phyloP scores from a whole-genome alignment of 2,329 filamentous ascomycete species.

The Neodidymelliopsis sp. region DNA sequence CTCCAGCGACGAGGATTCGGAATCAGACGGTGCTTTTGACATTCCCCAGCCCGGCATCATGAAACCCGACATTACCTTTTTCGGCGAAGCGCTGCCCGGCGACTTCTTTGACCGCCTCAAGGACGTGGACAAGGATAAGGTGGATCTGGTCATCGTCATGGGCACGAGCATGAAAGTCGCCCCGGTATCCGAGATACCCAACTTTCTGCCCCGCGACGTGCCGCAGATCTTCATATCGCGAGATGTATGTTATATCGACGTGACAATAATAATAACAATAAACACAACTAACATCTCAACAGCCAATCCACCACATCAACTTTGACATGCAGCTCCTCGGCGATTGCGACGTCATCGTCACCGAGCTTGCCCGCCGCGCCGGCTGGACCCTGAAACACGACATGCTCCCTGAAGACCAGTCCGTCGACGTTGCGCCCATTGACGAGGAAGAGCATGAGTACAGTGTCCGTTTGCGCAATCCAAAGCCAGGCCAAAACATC shows the following conservation, averaged over 20 bases:
- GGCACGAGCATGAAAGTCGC: conserved; percentile 96
- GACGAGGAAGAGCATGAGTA: conserved; percentile 42
- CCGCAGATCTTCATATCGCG: conserved; percentile 92
- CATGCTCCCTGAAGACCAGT: conserved; percentile 77
- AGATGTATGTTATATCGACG: conserved; percentile 60
- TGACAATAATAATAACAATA: too few relatives aligned
- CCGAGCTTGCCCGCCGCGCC: conserved; percentile 81
- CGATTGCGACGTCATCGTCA: conserved; percentile 89
- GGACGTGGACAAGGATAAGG: conserved; percentile 78
- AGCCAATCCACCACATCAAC: conserved; percentile 85
- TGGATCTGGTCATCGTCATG: conserved; percentile 93
- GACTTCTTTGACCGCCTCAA: conserved; percentile 82
- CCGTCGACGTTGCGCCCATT: conserved; percentile 61
- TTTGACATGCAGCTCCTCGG: conserved; percentile 98
- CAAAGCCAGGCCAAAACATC: conserved; percentile 25
- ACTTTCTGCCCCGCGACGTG: conserved; percentile 77
- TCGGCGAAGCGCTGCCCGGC: conserved; percentile 87
- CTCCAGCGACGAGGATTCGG: conserved; percentile 62
- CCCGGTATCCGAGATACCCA: conserved; percentile 90
- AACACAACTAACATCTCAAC: conserved; percentile 12
- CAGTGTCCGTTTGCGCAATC: conserved; percentile 34
- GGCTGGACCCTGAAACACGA: conserved; percentile 83
- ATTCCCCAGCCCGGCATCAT: conserved; percentile 79
- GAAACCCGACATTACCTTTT: conserved; percentile 98
- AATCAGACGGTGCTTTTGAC: conserved; percentile 68